Conservation (phyloP, 2,329 filamentous ascomycete genomes). For the Scytalidium lignicola region DNA sequence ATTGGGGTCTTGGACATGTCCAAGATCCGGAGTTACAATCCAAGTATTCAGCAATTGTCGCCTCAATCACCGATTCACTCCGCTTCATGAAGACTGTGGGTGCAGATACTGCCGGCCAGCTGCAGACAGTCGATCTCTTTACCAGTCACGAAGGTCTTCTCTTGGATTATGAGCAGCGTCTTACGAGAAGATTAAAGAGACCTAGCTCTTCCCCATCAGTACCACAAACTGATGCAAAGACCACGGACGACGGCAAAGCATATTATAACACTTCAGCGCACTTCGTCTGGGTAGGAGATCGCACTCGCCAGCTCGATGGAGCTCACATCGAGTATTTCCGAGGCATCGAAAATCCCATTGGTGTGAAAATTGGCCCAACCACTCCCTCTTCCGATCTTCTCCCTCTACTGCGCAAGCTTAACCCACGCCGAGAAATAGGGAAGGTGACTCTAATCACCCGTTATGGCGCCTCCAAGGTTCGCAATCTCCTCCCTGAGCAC, state of each 20-base stretch:
- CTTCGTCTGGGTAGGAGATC: slow-evolving; percentile 97
- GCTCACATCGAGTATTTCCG: slow-evolving; percentile 97
- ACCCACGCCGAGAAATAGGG: slow-evolving; percentile 75
- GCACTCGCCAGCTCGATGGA: slow-evolving; percentile 87
- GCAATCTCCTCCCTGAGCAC: slow-evolving; percentile 70
- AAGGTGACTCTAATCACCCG: slow-evolving; percentile 96
- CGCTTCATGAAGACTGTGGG: slow-evolving; percentile 94
- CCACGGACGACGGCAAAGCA: slow-evolving; percentile 35
- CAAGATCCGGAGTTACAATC: slow-evolving; percentile 75
- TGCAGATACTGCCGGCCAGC: slow-evolving; percentile 74
- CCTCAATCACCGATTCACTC: slow-evolving; percentile 82
- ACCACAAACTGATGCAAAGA: slow-evolving; percentile 14
- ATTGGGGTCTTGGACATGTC: slow-evolving; percentile 93
- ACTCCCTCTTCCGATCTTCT: slow-evolving; percentile 75
- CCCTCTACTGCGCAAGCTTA: slow-evolving; percentile 75
- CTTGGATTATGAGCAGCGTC: slow-evolving; percentile 85
- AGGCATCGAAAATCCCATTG: slow-evolving; percentile 91
- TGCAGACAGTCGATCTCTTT: slow-evolving; percentile 91
- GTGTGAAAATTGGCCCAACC: slow-evolving; percentile 89
- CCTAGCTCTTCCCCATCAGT: slow-evolving; percentile 38
- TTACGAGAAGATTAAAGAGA: slow-evolving; percentile 71
- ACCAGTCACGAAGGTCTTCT: slow-evolving; percentile 93
- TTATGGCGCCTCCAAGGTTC: slow-evolving; percentile 78
- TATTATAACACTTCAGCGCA: slow-evolving; percentile 95
- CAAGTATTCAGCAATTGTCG: slow-evolving; percentile 81